Evolutionary conservation across 2,329 filamentous ascomycete genomes (phyloP), one percentile per base, ranked within the genome.

Genomic region (Aspergillus sp.): DNA sequence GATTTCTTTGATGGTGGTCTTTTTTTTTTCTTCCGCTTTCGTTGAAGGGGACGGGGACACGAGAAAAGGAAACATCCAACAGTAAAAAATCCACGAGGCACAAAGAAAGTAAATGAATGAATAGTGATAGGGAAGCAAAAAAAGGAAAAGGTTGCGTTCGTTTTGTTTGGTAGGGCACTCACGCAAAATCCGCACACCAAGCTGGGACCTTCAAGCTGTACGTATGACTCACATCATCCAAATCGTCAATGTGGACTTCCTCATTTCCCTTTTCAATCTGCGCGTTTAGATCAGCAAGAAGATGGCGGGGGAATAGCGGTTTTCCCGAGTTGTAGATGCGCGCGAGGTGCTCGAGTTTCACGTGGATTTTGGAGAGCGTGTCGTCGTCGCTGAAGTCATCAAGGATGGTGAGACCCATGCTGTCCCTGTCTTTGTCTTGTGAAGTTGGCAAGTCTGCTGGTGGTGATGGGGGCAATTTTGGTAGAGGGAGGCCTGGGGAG

Each of bases 241-340:
- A 41, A 26, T 66, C 59, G 2, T 41, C 18, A 43, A 66, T 63
- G 3, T 54, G 34, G 15, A 65, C 57, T 22, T 65, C 59, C 1
- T 66, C 64, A 1, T 52, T 55, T 1, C 60, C 62, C 9, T 48
- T 13, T 20, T 59, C 51, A 36, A 66, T 63, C 32, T 66, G 56
- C 36, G 56, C 42, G 48, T 57, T 48, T 41, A 64, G 52, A 57
- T 61, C 57, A 49, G 60, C 53, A 42, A 67, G 26, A 32, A 68
- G 17, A 7, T 36, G n/a, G 4, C 60, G 55, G 15, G 62, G 53
- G 39, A 71, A 71, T 32, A 70, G 62, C 5, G 61, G 62, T 8
- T 59, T 62, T 6, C 66, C 65, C 1, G 56, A 48, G 2, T 57
- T 45, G 45, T 68, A 70, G 7, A 66, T 51, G 5, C 56, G 45